A percentile compares a stretch with the other conserved stretches of the same genome.
These are phyloP conservation scores for Eudorina sp. DNA, from an alignment of 139 green algal species.

Conservation along the genomic window DNA sequence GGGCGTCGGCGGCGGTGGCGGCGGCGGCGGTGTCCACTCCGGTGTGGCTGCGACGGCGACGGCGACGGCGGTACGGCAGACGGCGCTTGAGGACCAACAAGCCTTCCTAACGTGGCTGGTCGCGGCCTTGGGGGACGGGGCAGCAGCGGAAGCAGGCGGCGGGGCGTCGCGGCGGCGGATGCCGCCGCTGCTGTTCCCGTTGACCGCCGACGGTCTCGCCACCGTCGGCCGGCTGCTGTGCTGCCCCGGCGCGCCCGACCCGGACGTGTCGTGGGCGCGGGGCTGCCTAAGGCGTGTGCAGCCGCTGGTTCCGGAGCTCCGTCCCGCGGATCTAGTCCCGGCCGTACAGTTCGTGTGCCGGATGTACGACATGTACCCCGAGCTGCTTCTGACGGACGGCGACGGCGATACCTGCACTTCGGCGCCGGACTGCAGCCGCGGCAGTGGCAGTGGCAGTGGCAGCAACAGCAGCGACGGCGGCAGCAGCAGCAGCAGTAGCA, in stretches of 20 bases:
- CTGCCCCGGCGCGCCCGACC: neutral
- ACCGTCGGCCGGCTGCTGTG: neutral
- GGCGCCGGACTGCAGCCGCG: neutral
- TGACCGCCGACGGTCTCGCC: neutral
- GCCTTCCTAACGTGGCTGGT: neutral
- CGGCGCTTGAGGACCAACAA: too few relatives aligned
- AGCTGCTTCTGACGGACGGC: neutral
- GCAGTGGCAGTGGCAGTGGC: neutral
- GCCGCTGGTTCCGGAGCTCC: neutral
- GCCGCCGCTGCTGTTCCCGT: neutral
- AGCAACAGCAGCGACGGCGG: neutral
- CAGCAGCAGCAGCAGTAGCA: neutral
- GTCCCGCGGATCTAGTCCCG: constrained; percentile 9
- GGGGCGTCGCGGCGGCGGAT: neutral
- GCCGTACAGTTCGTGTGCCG: constrained; percentile 16
- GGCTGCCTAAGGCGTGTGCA: neutral
- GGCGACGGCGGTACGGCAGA: too few relatives aligned
- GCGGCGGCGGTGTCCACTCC: too few relatives aligned
- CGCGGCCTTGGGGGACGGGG: neutral
- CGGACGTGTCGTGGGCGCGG: neutral
- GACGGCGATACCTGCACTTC: too few relatives aligned
- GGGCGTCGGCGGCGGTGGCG: too few relatives aligned
- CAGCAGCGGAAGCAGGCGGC: neutral
- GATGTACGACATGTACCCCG: constrained; percentile 7
- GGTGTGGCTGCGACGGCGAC: too few relatives aligned